phyloP scores from a whole-genome alignment of 176 grass and related monocot genomes.

The Cenchrus americanus region DNA sequence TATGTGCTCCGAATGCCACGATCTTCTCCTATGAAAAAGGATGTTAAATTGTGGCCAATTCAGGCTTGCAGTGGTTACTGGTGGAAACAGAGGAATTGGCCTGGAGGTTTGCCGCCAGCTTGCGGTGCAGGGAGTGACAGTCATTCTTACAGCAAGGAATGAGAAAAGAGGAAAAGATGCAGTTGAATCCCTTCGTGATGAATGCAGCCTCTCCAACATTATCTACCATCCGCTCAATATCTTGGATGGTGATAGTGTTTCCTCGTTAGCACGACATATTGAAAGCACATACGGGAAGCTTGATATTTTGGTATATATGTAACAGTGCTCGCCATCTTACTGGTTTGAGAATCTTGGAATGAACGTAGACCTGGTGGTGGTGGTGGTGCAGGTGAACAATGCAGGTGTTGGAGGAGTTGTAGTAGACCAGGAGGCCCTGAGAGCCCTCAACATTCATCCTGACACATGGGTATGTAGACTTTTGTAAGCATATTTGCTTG shows the following conservation, averaged over 20 bases:
- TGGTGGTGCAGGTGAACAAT: constrained; percentile 61
- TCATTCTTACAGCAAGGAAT: constrained; percentile 69
- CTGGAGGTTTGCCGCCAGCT: constrained; percentile 60
- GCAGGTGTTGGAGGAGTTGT: constrained; percentile 47
- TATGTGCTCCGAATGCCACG: not conserved
- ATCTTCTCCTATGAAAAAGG: not conserved
- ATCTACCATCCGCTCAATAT: constrained; percentile 70
- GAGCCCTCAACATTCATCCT: constrained; percentile 60
- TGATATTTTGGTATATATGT: constrained; percentile 58
- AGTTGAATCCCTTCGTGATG: constrained; percentile 37
- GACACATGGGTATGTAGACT: constrained; percentile 43
- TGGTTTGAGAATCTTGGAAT: not conserved
- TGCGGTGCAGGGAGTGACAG: constrained; percentile 40
- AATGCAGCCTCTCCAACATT: constrained; percentile 43
- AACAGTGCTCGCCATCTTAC: not conserved
- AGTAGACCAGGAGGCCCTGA: constrained; percentile 47
- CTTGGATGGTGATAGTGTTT: constrained; percentile 37
- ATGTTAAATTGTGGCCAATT: not conserved
- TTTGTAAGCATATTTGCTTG: not conserved
- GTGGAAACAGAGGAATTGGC: constrained; percentile 71
- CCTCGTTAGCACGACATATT: constrained; percentile 45
- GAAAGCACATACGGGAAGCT: constrained; percentile 56
- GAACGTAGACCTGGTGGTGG: not conserved
- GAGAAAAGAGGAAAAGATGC: constrained; percentile 56
- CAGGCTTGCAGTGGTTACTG: constrained; percentile 71